Percentiles rank a stretch among this genome's conserved stretches.
Conservation (phyloP, 371 early-diverging fungal species). For the Globomyces sp. region DNA sequence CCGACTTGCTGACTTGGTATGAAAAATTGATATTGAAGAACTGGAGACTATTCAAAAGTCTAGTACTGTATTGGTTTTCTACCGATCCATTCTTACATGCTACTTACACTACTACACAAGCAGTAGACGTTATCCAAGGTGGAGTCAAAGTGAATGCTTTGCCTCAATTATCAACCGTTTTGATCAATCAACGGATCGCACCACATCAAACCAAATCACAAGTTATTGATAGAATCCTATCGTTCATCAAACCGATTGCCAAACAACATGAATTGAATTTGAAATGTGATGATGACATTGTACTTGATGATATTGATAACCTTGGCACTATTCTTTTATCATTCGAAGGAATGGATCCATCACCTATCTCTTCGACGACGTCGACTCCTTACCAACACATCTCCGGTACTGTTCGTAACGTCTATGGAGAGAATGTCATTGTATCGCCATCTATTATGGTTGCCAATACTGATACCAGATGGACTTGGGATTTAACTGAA, state of each 20-base stretch:
- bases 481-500: slow-evolving; percentile 28
- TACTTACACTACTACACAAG: slow-evolving; percentile 32
- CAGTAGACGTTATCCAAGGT: slow-evolving; percentile 40
- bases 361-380: slow-evolving; percentile 7
- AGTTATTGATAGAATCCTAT: slow-evolving; percentile 18
- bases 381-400: slow-evolving; percentile 17
- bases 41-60: not conserved
- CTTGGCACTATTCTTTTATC: slow-evolving; percentile 5
- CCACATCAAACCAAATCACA: slow-evolving; percentile 19
- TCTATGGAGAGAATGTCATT: slow-evolving; percentile 3
- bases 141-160: slow-evolving; percentile 47
- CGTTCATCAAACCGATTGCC: slow-evolving; percentile 16
- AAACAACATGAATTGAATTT: slow-evolving; percentile 8
- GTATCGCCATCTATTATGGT: slow-evolving; percentile 31
- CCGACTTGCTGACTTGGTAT: not conserved
- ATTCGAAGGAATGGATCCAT: slow-evolving; percentile 13
- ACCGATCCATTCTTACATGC: not conserved
- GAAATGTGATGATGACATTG: too few species aligned
- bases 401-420: not conserved
- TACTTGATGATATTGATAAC: not conserved
- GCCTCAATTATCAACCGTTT: slow-evolving; percentile 29
- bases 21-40: not conserved
- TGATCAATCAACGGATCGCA: slow-evolving; percentile 41
- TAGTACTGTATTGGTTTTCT: not conserved
- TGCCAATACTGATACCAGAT: slow-evolving; percentile 40